phyloP scores from a whole-genome alignment of 306 rosid species.

The Glycine tomentella region DNA sequence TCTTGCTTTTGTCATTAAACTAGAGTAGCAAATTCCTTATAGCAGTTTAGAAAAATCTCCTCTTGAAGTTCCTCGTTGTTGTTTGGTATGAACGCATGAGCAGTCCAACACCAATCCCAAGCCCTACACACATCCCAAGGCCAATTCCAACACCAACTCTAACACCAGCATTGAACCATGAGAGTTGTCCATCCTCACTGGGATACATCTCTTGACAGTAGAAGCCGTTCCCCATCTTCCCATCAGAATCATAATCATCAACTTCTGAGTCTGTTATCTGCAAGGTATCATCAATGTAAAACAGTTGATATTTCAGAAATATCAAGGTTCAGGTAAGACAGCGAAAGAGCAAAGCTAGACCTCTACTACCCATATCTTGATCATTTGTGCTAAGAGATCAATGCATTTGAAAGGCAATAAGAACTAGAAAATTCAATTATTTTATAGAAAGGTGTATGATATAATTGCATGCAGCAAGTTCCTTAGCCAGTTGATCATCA shows the following conservation, averaged over 20 bases:
- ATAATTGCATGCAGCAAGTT: conserved; percentile 23
- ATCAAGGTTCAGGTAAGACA: conserved; percentile 12
- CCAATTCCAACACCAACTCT: conserved; percentile 96
- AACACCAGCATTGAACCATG: conserved; percentile 96
- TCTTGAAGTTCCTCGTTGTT: conserved; percentile 77
- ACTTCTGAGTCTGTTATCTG: conserved; percentile 70
- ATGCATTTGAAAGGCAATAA: conserved; percentile 1
- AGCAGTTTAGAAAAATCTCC: conserved; percentile 66
- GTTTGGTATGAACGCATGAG: conserved; percentile 97
- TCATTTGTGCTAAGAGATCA: neutral
- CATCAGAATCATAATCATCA: conserved; percentile 68
- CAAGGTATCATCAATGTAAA: conserved; percentile 43
- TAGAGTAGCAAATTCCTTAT: conserved; percentile 37
- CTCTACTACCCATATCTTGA: neutral
- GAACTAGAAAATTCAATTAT: conserved; percentile 6
- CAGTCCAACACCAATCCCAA: conserved; percentile 87
- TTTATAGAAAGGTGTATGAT: conserved; percentile 12
- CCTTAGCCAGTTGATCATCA: neutral
- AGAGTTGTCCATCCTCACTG: conserved; percentile 85
- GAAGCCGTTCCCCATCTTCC: conserved; percentile 63
- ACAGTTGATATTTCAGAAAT: conserved; percentile 30
- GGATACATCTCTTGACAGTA: conserved; percentile 74
- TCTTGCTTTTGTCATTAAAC: conserved; percentile 27
- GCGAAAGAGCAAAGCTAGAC: neutral
- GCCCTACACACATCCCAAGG: conserved; percentile 91